Percentiles rank a stretch among this genome's conserved stretches.
These are phyloP conservation scores for Fusarium mangiferae DNA, from an alignment of 2,329 filamentous ascomycete species.

Conservation along the genomic window DNA sequence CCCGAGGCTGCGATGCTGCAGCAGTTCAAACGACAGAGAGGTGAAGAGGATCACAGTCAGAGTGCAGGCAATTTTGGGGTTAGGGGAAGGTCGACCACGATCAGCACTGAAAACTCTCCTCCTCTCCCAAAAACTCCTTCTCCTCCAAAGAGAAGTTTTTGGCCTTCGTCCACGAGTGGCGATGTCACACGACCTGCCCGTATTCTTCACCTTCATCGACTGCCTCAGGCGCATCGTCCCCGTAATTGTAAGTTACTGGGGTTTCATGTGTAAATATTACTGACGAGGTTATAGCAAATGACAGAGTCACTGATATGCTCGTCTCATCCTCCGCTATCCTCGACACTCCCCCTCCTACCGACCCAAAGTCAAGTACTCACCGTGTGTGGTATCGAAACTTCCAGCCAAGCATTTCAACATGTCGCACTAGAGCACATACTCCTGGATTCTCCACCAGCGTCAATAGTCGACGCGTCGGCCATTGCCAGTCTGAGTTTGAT, in stretches of 20 bases:
- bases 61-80: constrained; percentile 40
- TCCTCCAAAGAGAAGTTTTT: constrained; percentile 27
- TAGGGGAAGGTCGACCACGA: constrained; percentile 43
- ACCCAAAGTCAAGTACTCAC: constrained; percentile 4
- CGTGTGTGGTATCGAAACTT: constrained; percentile 25
- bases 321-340: constrained; percentile 43
- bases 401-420: constrained; percentile 7
- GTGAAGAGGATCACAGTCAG: constrained; percentile 53
- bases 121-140: constrained; percentile 43
- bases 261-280: background rate
- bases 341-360: constrained; percentile 25
- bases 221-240: constrained; percentile 11
- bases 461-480: constrained; percentile 20
- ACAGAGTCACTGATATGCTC: constrained; percentile 37
- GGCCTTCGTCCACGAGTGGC: background rate
- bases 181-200: constrained; percentile 25
- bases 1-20: constrained; percentile 51
- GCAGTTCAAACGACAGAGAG: constrained; percentile 46
- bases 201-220: constrained; percentile 16
- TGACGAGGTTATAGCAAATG: constrained; percentile 32
- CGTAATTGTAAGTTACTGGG: constrained; percentile 33
- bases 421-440: constrained; percentile 23
- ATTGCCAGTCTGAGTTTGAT: constrained; percentile 1
- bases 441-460: constrained; percentile 42
- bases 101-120: constrained; percentile 46